Base-by-base conservation (phyloP, 192 early-diverging fungal genomes). In the Podila clonocystis region DNA sequence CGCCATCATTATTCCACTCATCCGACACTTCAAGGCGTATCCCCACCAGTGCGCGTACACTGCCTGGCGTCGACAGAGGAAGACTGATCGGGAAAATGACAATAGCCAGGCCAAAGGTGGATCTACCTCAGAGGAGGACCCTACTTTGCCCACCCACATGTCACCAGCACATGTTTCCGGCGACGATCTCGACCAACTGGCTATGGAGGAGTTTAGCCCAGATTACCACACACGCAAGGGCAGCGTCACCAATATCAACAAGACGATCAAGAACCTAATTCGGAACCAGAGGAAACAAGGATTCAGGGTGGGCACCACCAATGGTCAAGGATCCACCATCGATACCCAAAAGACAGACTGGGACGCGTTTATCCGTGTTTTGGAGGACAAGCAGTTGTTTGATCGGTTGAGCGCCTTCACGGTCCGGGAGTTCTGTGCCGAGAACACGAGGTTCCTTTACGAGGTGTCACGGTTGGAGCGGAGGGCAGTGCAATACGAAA, bases 391-490 rank as follows among this genome's bases (percentile, higher is more conserved):
- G 2, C 29, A 38, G 15, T 33, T 80, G 28, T 80, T 80, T 50
- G 62, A 73, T 12, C 62, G 57, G 19, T 45, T 80, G 45, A 80
- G 77, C 48, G 68, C 66, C 19, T 80, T 80, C 33, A 80, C 77
- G 0, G 77, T 80, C 20, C 38, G 70, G 52, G 77, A 80, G 57
- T 80, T 80, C 31, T 80, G 77, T 69, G 77, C 77, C 11, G 77
- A 80, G 48, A 80, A 80, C 58, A 80, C 62, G 22, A 52, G 77
- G 9, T 80, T 80, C 31, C 49, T 80, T 5, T 80, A 80, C 20
- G 77, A 80, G 34, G 77, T 80, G 1, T 68, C 70, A 7, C 65
- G 77, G 4, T 17, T 80, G 48, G 77, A 80, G 49, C 68, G 63
- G 58, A 57, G 77, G 31, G 77, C 77, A 5, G 13, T 64, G 0